Base-by-base conservation (phyloP, 345 rosid genomes). In the Syzygium jambos region DNA sequence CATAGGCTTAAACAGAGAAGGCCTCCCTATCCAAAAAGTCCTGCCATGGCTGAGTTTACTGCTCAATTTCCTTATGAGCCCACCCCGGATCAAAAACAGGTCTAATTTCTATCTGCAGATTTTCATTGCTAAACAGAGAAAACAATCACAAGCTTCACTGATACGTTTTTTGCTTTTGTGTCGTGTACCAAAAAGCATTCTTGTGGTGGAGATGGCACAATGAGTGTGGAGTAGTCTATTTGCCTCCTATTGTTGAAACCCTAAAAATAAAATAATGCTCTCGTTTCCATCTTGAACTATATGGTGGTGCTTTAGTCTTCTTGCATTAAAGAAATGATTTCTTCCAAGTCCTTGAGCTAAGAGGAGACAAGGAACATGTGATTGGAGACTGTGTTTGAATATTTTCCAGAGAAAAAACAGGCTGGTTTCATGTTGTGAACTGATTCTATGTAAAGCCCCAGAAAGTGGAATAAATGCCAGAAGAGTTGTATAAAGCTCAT, bases 21-120 rank as follows among this genome's bases (percentile, higher is more conserved):
- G 88, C 93, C 93, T 80, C 97, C 98, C 55, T 95, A 95, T 89
- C 96, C 98, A 12, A 95, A 94, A 90, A 92, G 86, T 87, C 93
- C 96, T 88, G 89, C 89, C 88, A 91, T 95, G 94, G 93, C 93
- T 90, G 97, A 91, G 86, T 97, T 97, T 88, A 86, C 88, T 14
- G 92, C 93, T 86, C 93, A 93, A 41, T 97, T 97, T 92, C 97
- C 95, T 89, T 96, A 95, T 87, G 90, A 94, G 87, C 96, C 99
- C 88, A 96, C 98, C 30, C 98, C 97, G 5, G 98, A 97, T 92
- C 99, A 97, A 89, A 92, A 93, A 87, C 95, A 94, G 95, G 98
- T 95, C 87, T 78, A 23, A 43, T 85, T 87, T 34, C 38, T 13
- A 85, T 86, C 85, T 52, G 29, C 52, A 7, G 41, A 53, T 25